Evolutionary conservation across 192 early-diverging fungal genomes (phyloP).

Genomic region (Entomortierella lignicola): DNA sequence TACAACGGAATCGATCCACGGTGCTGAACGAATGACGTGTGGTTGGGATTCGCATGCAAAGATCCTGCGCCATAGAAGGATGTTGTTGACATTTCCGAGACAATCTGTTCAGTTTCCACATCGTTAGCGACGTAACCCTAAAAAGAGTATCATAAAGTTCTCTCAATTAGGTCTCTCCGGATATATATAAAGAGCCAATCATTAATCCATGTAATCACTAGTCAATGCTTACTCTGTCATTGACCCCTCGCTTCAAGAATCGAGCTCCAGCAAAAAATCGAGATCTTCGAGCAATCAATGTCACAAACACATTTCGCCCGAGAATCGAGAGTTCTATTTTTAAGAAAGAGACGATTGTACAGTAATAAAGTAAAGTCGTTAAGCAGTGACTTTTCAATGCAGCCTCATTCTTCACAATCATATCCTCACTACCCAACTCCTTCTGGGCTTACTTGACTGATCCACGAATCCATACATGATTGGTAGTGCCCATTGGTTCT

Average conservation of each 20-base stretch:
- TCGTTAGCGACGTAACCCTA: slow-evolving; percentile 98
- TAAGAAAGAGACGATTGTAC: background rate
- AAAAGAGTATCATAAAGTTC: background rate
- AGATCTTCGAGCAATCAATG: slow-evolving; percentile 94
- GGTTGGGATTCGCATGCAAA: slow-evolving; percentile 72
- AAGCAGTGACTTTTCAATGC: too few species aligned
- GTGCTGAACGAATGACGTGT: slow-evolving; percentile 97
- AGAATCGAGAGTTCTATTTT: slow-evolving; percentile 83
- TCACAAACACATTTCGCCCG: slow-evolving; percentile 91
- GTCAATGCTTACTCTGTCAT: slow-evolving; percentile 80
- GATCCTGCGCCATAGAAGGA: slow-evolving; percentile 78
- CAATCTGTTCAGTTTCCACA: slow-evolving; percentile 99
- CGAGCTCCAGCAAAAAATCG: slow-evolving; percentile 95
- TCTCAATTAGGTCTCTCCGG: background rate
- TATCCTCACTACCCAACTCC: too few species aligned
- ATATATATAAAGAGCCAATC: too few species aligned
- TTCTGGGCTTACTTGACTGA: slow-evolving; percentile 87
- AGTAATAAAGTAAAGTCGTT: too few species aligned
- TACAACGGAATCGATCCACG: slow-evolving; percentile 95
- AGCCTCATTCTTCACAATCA: too few species aligned
- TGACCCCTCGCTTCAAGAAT: slow-evolving; percentile 95
- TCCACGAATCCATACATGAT: slow-evolving; percentile 98
- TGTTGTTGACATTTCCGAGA: slow-evolving; percentile 89
- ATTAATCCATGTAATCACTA: too few species aligned
- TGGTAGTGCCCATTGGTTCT: slow-evolving; percentile 82